Conservation (phyloP, 495 filamentous ascomycete species). For the Lindgomyces ingoldianus region DNA sequence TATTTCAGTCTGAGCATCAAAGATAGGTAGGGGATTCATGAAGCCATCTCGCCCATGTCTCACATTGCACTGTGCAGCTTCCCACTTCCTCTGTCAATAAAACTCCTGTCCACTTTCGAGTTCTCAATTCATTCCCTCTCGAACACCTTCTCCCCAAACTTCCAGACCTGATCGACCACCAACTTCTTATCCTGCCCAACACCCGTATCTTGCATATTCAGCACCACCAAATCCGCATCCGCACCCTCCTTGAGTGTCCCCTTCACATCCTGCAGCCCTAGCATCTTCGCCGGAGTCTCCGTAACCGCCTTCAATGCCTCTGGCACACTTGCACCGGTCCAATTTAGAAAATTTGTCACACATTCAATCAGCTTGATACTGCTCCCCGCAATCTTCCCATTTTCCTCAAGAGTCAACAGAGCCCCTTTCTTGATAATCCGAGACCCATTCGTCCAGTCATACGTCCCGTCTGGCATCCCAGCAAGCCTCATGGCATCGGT, state of each 20-base stretch:
- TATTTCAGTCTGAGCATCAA: too few species aligned
- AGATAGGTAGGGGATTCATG: too few species aligned
- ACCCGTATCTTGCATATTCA: slow-evolving; percentile 57
- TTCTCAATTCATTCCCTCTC: too few species aligned
- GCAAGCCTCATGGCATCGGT: slow-evolving; percentile 68
- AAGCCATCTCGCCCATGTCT: too few species aligned
- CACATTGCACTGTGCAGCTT: too few species aligned
- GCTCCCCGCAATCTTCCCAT: slow-evolving; percentile 69
- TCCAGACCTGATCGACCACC: slow-evolving; percentile 74
- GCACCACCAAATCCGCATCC: slow-evolving; percentile 77
- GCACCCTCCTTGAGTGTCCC: slow-evolving; percentile 66
- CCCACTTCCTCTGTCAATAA: too few species aligned
- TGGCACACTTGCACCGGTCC: slow-evolving; percentile 64
- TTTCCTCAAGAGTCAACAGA: slow-evolving; percentile 66
- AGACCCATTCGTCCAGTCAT: slow-evolving; percentile 78
- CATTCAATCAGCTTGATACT: slow-evolving; percentile 75
- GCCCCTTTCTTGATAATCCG: slow-evolving; percentile 67
- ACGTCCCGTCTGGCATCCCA: slow-evolving; percentile 73
- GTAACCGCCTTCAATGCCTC: slow-evolving; percentile 71
- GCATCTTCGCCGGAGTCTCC: slow-evolving; percentile 69
- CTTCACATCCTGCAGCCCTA: slow-evolving; percentile 67
- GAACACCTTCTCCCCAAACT: slow-evolving; percentile 57
- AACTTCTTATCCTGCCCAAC: slow-evolving; percentile 51
- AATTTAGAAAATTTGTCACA: slow-evolving; percentile 75
- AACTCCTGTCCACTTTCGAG: too few species aligned